A percentile compares a stretch with the other conserved stretches of the same genome.
phyloP scores from a whole-genome alignment of 2,329 filamentous ascomycete species.

The Aspergillus bombycis region DNA sequence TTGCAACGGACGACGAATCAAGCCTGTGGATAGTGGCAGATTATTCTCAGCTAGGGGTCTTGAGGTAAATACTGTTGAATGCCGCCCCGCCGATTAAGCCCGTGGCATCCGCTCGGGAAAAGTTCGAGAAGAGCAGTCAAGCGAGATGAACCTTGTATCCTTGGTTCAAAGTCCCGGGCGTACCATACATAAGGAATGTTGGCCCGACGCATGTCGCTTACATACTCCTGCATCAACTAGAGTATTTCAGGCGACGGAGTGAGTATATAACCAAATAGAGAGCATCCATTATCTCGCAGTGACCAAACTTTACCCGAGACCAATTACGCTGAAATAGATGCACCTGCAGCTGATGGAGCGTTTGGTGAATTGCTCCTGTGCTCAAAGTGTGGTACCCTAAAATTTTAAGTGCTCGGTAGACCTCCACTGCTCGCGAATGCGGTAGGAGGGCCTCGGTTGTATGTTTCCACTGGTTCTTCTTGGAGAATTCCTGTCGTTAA shows the following conservation, averaged over 20 bases:
- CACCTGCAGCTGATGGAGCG: neutral
- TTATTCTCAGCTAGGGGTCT: neutral
- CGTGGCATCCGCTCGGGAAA: neutral
- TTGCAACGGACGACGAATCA: neutral
- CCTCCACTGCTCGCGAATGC: conserved; percentile 3
- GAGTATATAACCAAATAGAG: neutral
- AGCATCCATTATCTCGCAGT: neutral
- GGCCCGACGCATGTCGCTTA: neutral
- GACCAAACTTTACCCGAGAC: too few relatives aligned
- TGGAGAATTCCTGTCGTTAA: neutral
- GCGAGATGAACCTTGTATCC: neutral
- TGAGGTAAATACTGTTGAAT: neutral
- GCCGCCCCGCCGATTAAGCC: neutral
- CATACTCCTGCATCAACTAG: neutral
- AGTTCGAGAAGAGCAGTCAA: neutral
- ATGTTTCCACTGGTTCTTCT: neutral
- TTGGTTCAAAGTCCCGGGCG: neutral
- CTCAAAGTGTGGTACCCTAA: neutral
- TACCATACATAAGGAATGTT: neutral
- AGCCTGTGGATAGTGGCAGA: neutral
- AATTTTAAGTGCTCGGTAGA: conserved; percentile 1
- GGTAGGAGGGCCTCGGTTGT: conserved; percentile 1
- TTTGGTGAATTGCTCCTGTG: neutral
- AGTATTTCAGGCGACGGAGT: neutral
- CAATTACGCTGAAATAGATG: neutral